phyloP scores from a whole-genome alignment of 2,329 filamentous ascomycete species.

The Geosmithia putterillii region DNA sequence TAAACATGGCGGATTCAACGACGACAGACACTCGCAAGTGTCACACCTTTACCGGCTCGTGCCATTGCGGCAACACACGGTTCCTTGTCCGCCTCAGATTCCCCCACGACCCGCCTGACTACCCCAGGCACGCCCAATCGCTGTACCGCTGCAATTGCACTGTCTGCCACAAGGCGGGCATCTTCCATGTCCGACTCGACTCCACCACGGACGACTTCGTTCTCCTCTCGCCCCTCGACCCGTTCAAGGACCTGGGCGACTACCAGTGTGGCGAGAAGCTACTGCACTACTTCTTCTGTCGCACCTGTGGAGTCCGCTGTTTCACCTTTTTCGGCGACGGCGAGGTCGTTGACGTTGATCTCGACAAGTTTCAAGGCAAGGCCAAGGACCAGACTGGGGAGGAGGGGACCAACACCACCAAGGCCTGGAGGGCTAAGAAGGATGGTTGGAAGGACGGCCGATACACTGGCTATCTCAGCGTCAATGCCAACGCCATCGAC shows the following conservation, averaged over 20 bases:
- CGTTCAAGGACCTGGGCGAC: slow-evolving; percentile 22
- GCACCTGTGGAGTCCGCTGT: slow-evolving; percentile 28
- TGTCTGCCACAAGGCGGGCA: slow-evolving; percentile 32
- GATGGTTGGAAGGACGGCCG: slow-evolving; percentile 6
- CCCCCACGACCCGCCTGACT: slow-evolving; percentile 14
- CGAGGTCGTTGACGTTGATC: slow-evolving; percentile 12
- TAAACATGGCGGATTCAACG: not conserved
- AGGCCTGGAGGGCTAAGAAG: slow-evolving; percentile 16
- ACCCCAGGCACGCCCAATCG: slow-evolving; percentile 10
- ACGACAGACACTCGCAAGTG: slow-evolving; percentile 2
- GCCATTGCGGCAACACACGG: slow-evolving; percentile 29
- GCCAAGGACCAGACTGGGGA: not conserved
- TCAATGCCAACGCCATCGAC: slow-evolving; percentile 25
- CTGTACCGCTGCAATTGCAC: slow-evolving; percentile 32
- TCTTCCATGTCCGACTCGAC: slow-evolving; percentile 29
- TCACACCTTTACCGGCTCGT: slow-evolving; percentile 23
- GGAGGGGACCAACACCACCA: slow-evolving; percentile 3
- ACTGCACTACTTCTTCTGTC: slow-evolving; percentile 32
- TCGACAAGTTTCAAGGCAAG: slow-evolving; percentile 6
- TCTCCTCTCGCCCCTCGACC: slow-evolving; percentile 26
- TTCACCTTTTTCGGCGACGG: slow-evolving; percentile 24
- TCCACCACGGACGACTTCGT: slow-evolving; percentile 27
- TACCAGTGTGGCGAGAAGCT: slow-evolving; percentile 20
- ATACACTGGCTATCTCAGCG: slow-evolving; percentile 18
- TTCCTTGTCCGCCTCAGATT: slow-evolving; percentile 30